Percentiles rank a stretch among this genome's conserved stretches.
phyloP scores from a whole-genome alignment of 371 early-diverging fungal species.

The Batrachochytrium dendrobatidis region DNA sequence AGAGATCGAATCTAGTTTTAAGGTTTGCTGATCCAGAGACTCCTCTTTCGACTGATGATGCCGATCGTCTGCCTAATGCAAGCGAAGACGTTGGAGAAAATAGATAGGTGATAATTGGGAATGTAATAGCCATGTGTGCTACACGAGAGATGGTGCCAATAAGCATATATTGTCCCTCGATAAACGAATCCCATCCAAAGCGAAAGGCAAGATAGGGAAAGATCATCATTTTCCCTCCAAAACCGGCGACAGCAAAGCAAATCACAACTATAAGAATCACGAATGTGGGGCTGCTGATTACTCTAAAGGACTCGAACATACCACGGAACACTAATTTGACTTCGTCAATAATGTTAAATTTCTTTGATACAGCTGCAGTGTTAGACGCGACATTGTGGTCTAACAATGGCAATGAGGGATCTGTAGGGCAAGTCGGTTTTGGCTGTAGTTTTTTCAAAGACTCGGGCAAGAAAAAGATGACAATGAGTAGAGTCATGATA shows the following conservation, averaged over 20 bases:
- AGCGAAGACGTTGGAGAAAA: not conserved
- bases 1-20: not conserved
- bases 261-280: slow-evolving; percentile 12
- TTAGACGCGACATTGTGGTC: not conserved
- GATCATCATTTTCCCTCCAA: slow-evolving; percentile 19
- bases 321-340: not conserved
- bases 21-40: not conserved
- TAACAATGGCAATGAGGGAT: not conserved
- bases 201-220: slow-evolving; percentile 18
- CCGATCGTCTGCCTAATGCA: too few relatives aligned
- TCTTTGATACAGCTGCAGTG: not conserved
- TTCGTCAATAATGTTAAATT: not conserved
- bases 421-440: too few relatives aligned
- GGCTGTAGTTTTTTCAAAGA: slow-evolving; percentile 3
- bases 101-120: not conserved
- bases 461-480: slow-evolving; percentile 12
- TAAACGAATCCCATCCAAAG: slow-evolving; percentile 31
- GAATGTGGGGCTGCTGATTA: not conserved
- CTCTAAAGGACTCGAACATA: not conserved
- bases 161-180: slow-evolving; percentile 15
- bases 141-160: slow-evolving; percentile 4
- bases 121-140: slow-evolving; percentile 10
- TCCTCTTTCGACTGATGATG: not conserved
- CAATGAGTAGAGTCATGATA: slow-evolving; percentile 7
- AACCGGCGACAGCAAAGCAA: slow-evolving; percentile 10